Evolutionary conservation across 2,329 filamentous ascomycete genomes (phyloP).

Genomic region (Penicillium olsonii): DNA sequence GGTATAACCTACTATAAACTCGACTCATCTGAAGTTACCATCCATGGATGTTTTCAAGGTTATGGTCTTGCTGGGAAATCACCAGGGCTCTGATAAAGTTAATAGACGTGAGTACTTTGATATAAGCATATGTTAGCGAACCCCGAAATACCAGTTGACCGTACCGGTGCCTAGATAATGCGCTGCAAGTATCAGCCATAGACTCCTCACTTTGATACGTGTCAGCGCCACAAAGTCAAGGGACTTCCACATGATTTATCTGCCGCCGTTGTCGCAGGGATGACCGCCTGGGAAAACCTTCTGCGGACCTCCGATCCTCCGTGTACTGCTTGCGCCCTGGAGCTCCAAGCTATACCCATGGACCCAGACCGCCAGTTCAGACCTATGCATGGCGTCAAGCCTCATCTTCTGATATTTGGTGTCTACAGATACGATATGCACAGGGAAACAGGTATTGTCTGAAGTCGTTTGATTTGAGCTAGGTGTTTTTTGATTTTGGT

Average conservation of each 20-base stretch:
- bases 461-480: constrained; percentile 13
- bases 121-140: background rate
- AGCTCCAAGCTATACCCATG: background rate
- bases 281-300: constrained; percentile 13
- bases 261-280: constrained; percentile 17
- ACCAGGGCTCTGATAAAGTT: too few species aligned
- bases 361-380: constrained; percentile 23
- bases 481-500: background rate
- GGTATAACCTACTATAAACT: too few species aligned
- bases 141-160: background rate
- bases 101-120: too few species aligned
- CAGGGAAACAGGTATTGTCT: constrained; percentile 2
- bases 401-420: constrained; percentile 7
- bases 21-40: too few species aligned
- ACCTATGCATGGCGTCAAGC: constrained; percentile 18
- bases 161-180: background rate
- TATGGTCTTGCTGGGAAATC: too few species aligned
- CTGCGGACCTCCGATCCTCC: constrained; percentile 7
- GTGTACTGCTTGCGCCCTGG: constrained; percentile 1
- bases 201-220: constrained; percentile 19
- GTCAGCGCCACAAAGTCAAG: constrained; percentile 27
- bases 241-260: constrained; percentile 16
- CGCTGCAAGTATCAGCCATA: background rate
- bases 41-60: too few species aligned
- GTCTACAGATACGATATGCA: constrained; percentile 8